Percentiles rank a stretch among this genome's conserved stretches.
These are phyloP conservation scores for Aspergillus jensenii DNA, from an alignment of 2,329 filamentous ascomycete genomes.

Conservation along the genomic window DNA sequence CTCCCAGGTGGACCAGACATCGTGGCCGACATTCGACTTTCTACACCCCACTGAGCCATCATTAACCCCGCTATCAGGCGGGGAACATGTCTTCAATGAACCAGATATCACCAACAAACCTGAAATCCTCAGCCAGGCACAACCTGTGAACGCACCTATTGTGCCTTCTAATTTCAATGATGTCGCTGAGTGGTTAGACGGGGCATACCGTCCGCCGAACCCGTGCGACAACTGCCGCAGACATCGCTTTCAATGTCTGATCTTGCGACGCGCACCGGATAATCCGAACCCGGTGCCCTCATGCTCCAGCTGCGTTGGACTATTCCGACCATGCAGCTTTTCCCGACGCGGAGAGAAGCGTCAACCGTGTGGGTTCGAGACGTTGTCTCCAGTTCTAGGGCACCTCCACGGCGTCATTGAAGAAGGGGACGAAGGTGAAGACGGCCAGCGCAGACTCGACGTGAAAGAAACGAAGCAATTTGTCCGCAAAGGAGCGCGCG, in stretches of 20 bases:
- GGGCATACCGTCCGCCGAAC: slow-evolving; percentile 42
- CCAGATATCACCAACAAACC: background rate
- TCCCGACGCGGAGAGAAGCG: slow-evolving; percentile 46
- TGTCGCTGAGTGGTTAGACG: slow-evolving; percentile 38
- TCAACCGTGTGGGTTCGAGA: slow-evolving; percentile 49
- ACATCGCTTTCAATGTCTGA: slow-evolving; percentile 50
- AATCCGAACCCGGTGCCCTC: slow-evolving; percentile 52
- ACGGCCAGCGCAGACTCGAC: slow-evolving; percentile 5
- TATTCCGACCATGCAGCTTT: slow-evolving; percentile 53
- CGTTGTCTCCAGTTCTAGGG: slow-evolving; percentile 48
- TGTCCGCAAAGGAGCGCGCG: slow-evolving; percentile 46
- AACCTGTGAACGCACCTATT: background rate
- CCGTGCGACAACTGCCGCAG: slow-evolving; percentile 49
- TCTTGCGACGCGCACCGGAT: slow-evolving; percentile 47
- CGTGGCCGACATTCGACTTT: background rate
- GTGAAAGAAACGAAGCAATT: slow-evolving; percentile 39
- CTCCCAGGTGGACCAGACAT: background rate
- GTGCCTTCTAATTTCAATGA: slow-evolving; percentile 16
- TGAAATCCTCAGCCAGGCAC: background rate
- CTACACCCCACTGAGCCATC: background rate
- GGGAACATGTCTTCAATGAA: background rate
- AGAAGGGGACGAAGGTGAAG: slow-evolving; percentile 23
- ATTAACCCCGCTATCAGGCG: background rate
- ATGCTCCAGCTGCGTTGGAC: slow-evolving; percentile 53
- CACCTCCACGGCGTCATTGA: slow-evolving; percentile 52